These are phyloP conservation scores for Entophlyctis luteolus DNA, from an alignment of 192 early-diverging fungal species.

Conservation along the genomic window DNA sequence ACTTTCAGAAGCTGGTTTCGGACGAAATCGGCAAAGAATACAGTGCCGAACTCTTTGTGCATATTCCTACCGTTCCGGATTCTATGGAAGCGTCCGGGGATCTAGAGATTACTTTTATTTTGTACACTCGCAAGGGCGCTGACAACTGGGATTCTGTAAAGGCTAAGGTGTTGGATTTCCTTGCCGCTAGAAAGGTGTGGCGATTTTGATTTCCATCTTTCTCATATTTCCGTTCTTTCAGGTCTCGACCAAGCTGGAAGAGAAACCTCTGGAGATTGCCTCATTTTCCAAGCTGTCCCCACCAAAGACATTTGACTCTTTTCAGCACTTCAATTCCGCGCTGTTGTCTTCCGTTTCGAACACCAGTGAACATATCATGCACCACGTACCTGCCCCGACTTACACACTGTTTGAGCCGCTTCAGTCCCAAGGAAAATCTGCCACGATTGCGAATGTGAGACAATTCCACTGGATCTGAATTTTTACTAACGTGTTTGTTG, in stretches of 20 bases:
- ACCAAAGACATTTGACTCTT: conserved; percentile 49
- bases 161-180: conserved; percentile 35
- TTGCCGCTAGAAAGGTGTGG: conserved; percentile 40
- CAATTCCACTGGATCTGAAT: background rate
- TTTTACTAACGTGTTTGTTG: too few species aligned
- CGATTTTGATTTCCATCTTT: conserved; percentile 1
- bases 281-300: conserved; percentile 46
- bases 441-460: background rate
- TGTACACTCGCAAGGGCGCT: conserved; percentile 35
- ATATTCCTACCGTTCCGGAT: conserved; percentile 11
- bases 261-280: conserved; percentile 7
- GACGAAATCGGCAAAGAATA: conserved; percentile 25
- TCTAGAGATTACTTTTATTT: conserved; percentile 35
- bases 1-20: conserved; percentile 36
- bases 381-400: background rate
- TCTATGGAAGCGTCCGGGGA: background rate
- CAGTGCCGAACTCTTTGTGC: conserved; percentile 31
- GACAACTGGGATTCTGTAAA: conserved; percentile 35
- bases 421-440: background rate
- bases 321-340: conserved; percentile 59
- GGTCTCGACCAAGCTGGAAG: conserved; percentile 7
- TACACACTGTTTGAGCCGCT: conserved; percentile 19
- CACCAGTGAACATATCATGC: background rate
- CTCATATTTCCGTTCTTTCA: background rate
- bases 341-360: conserved; percentile 43